Evolutionary conservation across 768 basidiomycete species (phyloP).

Genomic region (Serendipita indica): DNA sequence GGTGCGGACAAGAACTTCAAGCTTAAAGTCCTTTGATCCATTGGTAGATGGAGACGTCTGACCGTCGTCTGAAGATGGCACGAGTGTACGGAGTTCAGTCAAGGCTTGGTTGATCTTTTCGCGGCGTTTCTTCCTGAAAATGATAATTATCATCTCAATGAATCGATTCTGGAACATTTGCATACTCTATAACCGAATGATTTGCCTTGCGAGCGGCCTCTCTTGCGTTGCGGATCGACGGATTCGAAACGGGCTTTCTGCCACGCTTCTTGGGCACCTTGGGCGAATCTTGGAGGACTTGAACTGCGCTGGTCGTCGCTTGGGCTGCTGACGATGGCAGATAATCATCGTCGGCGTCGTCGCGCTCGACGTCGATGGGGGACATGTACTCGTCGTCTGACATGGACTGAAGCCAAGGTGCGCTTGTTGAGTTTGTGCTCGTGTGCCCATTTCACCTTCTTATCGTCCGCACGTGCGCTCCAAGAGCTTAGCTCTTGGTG

Average conservation of each 20-base stretch:
- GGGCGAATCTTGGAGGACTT: slow-evolving; percentile 14
- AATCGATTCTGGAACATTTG: background rate
- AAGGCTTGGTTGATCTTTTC: slow-evolving; percentile 95
- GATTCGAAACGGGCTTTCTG: slow-evolving; percentile 41
- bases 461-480: too few relatives aligned
- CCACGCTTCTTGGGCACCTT: slow-evolving; percentile 44
- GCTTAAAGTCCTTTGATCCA: slow-evolving; percentile 66
- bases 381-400: background rate
- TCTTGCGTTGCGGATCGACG: slow-evolving; percentile 57
- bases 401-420: background rate
- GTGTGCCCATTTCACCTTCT: too few relatives aligned
- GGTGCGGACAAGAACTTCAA: slow-evolving; percentile 75
- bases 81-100: slow-evolving; percentile 57
- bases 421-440: background rate
- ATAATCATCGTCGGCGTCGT: slow-evolving; percentile 3
- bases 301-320: background rate
- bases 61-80: slow-evolving; percentile 43
- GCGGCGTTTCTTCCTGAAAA: slow-evolving; percentile 47
- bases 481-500: too few relatives aligned
- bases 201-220: slow-evolving; percentile 85
- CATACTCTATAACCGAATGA: slow-evolving; percentile 75
- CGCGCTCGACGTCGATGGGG: background rate
- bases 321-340: background rate
- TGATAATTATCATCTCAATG: background rate
- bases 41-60: background rate